Base-by-base conservation (phyloP, 495 filamentous ascomycete genomes). In the Astrothelium macrocarpum region DNA sequence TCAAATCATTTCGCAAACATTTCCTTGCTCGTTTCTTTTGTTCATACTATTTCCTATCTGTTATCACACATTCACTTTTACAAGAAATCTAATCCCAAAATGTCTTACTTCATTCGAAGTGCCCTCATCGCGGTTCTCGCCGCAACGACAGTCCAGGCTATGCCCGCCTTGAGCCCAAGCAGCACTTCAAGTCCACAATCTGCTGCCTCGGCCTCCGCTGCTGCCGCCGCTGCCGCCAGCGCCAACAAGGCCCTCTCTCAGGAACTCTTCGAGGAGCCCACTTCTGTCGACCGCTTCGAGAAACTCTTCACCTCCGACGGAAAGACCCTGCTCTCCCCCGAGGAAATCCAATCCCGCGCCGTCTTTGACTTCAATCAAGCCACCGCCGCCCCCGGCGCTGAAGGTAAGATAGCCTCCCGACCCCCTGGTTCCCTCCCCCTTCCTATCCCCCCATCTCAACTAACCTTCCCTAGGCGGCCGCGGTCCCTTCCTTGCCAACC, bases 401-500 rank as follows among this genome's bases (percentile, higher is more conserved):
- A 36, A 60, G 59, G 3, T 60, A 36, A 7, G 56, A 26, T 1
- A 14, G 4, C 2, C 18, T 59, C 56, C 25, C 56, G n/a, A n/a
- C n/a, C n/a, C n/a, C n/a, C n/a, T n/a, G n/a, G n/a, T n/a, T n/a
- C n/a, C n/a, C n/a, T n/a, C n/a, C n/a, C n/a, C n/a, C n/a, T n/a
- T n/a, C n/a, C n/a, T n/a, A n/a, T n/a, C n/a, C n/a, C n/a, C n/a
- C n/a, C n/a, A n/a, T n/a, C n/a, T n/a, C n/a, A n/a, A n/a, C n/a
- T n/a, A n/a, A n/a, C n/a, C n/a, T n/a, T n/a, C n/a, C n/a, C n/a
- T n/a, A 39, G 31, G 26, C 28, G 71, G 72, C 18, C 71, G 73
- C 45, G 68, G 68, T 49, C 56, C 70, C 32, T 45, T 67, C 26
- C 49, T 66, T n/a, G 77, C 77, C 26, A 76, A 76, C 67, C 68